Evolutionary conservation across 306 rosid genomes (phyloP), one percentile per base, ranked within the genome.

Genomic region (Quillaja saponaria): DNA sequence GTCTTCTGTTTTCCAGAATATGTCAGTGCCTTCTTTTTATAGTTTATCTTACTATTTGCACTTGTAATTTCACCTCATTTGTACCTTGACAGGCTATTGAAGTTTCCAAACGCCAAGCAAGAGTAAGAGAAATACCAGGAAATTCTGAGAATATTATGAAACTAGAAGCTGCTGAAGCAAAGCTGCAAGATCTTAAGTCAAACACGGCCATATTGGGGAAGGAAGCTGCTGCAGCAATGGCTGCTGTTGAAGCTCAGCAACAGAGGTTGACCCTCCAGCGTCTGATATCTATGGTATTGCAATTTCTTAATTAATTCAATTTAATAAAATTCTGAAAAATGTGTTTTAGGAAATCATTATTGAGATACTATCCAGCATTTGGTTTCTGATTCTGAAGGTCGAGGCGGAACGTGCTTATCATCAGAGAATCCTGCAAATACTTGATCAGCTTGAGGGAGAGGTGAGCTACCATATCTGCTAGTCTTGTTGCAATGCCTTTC

Each of bases 201-300:
- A 84, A 84, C 84, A 84, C 84, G 98, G 80, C 83, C 71, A 86
- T 83, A 63, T 67, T 92, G 79, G 98, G 98, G 62, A 92, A 92
- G 90, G 98, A 92, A 78, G 98, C 98, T 14, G 82, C 89, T 66
- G 90, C 98, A 46, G 95, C 98, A 72, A 84, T 92, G 98, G 82
- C 96, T 40, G 98, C 98, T 76, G 96, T 92, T 53, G 98, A 92
- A 82, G 95, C 95, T 45, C 98, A 88, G 70, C 98, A 92, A 61
- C 98, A 92, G 82, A 86, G 98, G 72, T 61, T 92, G 71, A 92
- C 96, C 56, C 95, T 92, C 72, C 98, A 88, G 72, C 90, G 98
- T 72, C 87, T 92, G 65, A 86, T 88, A 75, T 81, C 96, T 50
- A 88, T 86, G 98, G 98, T 92, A 73, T 31, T 69, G 38, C 55